Evolutionary conservation across 2,329 filamentous ascomycete species (phyloP), one percentile per base, ranked within the genome.

Genomic region (Alternaria solani): DNA sequence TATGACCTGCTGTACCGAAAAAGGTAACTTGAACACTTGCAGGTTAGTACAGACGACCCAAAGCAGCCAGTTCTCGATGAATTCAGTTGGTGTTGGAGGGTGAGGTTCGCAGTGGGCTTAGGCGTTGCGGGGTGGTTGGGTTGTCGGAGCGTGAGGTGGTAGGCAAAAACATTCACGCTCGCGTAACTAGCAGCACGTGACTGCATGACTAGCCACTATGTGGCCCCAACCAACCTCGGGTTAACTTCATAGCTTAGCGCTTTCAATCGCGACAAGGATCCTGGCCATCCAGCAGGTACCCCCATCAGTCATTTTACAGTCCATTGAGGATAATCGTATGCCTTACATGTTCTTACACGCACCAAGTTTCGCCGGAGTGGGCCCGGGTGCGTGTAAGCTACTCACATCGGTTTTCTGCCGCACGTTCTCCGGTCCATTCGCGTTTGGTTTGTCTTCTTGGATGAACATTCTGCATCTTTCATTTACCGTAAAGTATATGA

Each of bases 81-180:
- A 62, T 56, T 42, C 54, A 47, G 74, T 72, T 74, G 72, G 49
- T 36, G 64, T 68, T 66, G 66, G 53, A 65, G 48, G 55, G 68
- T 57, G 57, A 60, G 30, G 55, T 51, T 63, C 38, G 51, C 43
- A 54, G 53, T 61, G 61, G 59, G 44, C 58, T 30, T 49, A 63
- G 55, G 57, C 55, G 63, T 44, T 52, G 70, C 51, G 63, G 59
- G 66, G 67, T 72, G 69, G 67, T 69, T 67, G 67, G 64, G 63
- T 59, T 61, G 57, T 66, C 53, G 59, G 63, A 66, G 63, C 59
- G 71, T 61, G 66, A 75, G 72, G 65, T 72, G 64, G 64, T 66
- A 74, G 65, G 68, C 70, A 72, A 77, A 76, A 76, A 72, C 74
- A 78, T 78, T 76, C 74, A 76, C 75, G 70, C 72, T 76, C 74